Evolutionary conservation across 1,139 yeast species (phyloP).

Genomic region (Scheffersomyces parashehatae): DNA sequence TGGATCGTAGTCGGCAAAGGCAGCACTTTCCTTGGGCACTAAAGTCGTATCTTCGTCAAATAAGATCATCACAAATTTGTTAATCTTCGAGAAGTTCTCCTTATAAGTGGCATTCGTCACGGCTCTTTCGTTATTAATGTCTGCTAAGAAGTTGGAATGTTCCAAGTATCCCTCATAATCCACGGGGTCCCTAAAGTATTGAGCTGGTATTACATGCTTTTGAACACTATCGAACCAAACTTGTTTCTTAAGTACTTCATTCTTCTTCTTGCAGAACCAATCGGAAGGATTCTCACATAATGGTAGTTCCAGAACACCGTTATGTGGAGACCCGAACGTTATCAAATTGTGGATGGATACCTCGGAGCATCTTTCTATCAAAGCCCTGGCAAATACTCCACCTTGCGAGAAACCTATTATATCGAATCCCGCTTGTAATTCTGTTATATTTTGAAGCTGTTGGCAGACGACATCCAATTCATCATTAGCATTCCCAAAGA

Average conservation of each 20-base stretch:
- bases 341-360: slow-evolving; percentile 55
- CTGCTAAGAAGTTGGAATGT: slow-evolving; percentile 59
- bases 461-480: slow-evolving; percentile 39
- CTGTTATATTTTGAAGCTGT: slow-evolving; percentile 38
- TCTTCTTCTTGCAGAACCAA: slow-evolving; percentile 62
- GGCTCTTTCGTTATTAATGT: slow-evolving; percentile 61
- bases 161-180: slow-evolving; percentile 49
- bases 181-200: slow-evolving; percentile 63
- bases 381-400: slow-evolving; percentile 68
- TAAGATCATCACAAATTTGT: slow-evolving; percentile 57
- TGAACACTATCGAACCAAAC: slow-evolving; percentile 65
- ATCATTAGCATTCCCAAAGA: slow-evolving; percentile 61
- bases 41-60: slow-evolving; percentile 66
- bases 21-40: slow-evolving; percentile 72
- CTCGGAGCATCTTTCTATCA: slow-evolving; percentile 56
- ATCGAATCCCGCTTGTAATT: slow-evolving; percentile 58
- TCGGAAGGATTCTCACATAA: slow-evolving; percentile 52
- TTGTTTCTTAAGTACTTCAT: slow-evolving; percentile 55
- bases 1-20: slow-evolving; percentile 59
- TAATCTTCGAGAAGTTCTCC: slow-evolving; percentile 41
- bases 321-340: slow-evolving; percentile 83
- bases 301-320: slow-evolving; percentile 74
- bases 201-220: slow-evolving; percentile 65
- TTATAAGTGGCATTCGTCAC: slow-evolving; percentile 33
- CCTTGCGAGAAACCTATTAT: slow-evolving; percentile 86